These are phyloP conservation scores for Trichoderma parareesei DNA, from an alignment of 495 filamentous ascomycete species.

Conservation along the genomic window DNA sequence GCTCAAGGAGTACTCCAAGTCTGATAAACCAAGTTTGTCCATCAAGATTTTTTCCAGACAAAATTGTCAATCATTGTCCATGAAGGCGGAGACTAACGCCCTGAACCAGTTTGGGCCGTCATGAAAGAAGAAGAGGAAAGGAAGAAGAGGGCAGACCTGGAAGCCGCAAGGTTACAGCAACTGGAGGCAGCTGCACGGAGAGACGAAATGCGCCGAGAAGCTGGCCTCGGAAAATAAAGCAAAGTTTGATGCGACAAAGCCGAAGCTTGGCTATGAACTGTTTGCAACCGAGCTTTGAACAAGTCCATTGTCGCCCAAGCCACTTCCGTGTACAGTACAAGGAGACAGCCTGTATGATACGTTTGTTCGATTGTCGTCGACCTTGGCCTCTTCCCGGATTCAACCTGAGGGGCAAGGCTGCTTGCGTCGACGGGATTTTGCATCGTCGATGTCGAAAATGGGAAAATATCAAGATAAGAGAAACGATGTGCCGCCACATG, in stretches of 20 bases:
- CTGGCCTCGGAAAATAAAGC: constrained; percentile 20
- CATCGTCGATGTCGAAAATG: background rate
- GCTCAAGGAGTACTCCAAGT: constrained; percentile 84
- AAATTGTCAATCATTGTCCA: background rate
- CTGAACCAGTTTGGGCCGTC: constrained; percentile 56
- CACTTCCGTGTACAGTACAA: background rate
- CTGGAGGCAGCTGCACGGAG: constrained; percentile 56
- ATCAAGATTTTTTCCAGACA: background rate
- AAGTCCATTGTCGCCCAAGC: background rate
- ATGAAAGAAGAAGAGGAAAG: constrained; percentile 54
- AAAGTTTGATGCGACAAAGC: background rate
- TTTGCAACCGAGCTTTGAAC: background rate
- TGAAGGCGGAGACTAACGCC: constrained; percentile 5
- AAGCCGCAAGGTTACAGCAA: constrained; percentile 32
- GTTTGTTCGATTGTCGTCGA: background rate
- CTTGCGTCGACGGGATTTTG: background rate
- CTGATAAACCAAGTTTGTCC: constrained; percentile 65
- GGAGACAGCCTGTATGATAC: background rate
- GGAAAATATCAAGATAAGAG: background rate
- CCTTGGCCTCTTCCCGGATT: background rate
- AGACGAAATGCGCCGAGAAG: constrained; percentile 49
- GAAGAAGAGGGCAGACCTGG: constrained; percentile 40
- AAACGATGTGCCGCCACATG: background rate
- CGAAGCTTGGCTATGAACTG: background rate
- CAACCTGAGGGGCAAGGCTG: background rate